Conservation (phyloP, 2,329 filamentous ascomycete genomes). For the Penicillium griseofulvum region DNA sequence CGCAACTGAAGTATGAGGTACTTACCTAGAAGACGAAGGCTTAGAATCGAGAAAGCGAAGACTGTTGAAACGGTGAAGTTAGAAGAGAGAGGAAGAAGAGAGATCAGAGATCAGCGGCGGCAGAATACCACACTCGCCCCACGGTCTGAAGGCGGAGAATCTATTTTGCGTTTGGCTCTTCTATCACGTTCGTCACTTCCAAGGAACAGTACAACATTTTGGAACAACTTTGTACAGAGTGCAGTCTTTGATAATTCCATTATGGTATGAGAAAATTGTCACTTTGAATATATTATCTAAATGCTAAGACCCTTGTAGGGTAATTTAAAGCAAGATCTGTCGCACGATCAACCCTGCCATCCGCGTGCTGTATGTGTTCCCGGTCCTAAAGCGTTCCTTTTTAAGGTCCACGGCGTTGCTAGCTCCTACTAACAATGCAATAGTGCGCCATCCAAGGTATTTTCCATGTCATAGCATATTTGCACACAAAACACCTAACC, state of each 20-base stretch:
- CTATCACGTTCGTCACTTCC: slow-evolving; percentile 9
- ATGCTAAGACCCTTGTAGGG: slow-evolving; percentile 25
- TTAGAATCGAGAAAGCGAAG: not conserved
- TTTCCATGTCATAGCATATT: slow-evolving; percentile 7
- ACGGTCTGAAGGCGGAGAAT: slow-evolving; percentile 33
- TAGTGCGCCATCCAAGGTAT: slow-evolving; percentile 92
- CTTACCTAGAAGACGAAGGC: slow-evolving; percentile 1
- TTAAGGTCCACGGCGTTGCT: not conserved
- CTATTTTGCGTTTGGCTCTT: slow-evolving; percentile 36
- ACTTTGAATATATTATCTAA: not conserved
- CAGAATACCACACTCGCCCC: slow-evolving; percentile 25
- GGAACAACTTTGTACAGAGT: not conserved
- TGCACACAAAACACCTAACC: slow-evolving; percentile 4
- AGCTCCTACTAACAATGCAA: slow-evolving; percentile 17
- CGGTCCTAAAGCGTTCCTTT: not conserved
- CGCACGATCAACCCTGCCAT: slow-evolving; percentile 77
- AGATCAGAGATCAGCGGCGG: slow-evolving; percentile 34
- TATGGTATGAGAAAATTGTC: slow-evolving; percentile 9
- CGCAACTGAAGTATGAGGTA: not conserved
- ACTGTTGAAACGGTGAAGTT: slow-evolving; percentile 9
- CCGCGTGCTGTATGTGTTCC: slow-evolving; percentile 67
- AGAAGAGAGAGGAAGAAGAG: slow-evolving; percentile 21
- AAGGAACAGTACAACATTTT: not conserved
- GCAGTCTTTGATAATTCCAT: slow-evolving; percentile 2
- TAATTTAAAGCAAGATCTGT: slow-evolving; percentile 65